phyloP scores from a whole-genome alignment of 164 flowering plant species.

The Echeveria elegans region DNA sequence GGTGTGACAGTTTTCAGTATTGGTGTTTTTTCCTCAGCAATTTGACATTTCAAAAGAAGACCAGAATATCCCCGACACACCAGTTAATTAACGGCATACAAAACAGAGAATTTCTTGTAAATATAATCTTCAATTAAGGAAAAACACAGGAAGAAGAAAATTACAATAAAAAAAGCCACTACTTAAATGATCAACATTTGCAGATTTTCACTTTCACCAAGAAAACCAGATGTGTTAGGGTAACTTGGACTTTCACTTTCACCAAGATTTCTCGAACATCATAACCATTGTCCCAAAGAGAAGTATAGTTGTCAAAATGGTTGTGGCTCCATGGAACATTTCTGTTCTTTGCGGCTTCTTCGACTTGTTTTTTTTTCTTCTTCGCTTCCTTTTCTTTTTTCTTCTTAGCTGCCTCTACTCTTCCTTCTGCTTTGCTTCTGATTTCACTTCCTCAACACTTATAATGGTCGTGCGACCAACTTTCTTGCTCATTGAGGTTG shows the following conservation, averaged over 20 bases:
- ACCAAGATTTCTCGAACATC: too few species aligned
- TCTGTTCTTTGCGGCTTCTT: neutral
- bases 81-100: too few species aligned
- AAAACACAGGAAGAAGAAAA: too few species aligned
- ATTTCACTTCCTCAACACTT: neutral
- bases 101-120: too few species aligned
- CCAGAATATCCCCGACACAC: too few species aligned
- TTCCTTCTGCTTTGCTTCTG: too few species aligned
- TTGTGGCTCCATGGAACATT: neutral
- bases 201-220: too few species aligned
- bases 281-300: neutral
- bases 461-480: neutral
- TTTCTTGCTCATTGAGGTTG: neutral
- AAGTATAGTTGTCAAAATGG: neutral
- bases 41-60: too few species aligned
- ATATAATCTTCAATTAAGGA: neutral
- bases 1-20: too few species aligned
- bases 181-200: neutral
- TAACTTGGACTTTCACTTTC: neutral
- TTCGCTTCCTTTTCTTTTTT: neutral
- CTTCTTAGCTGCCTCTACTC: neutral
- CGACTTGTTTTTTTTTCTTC: neutral
- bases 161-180: neutral
- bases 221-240: neutral
- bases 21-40: too few species aligned